A percentile compares a stretch with the other conserved stretches of the same genome.
These are phyloP conservation scores for Secale cereale DNA, from an alignment of 176 grass and related monocot genomes.

Conservation along the genomic window DNA sequence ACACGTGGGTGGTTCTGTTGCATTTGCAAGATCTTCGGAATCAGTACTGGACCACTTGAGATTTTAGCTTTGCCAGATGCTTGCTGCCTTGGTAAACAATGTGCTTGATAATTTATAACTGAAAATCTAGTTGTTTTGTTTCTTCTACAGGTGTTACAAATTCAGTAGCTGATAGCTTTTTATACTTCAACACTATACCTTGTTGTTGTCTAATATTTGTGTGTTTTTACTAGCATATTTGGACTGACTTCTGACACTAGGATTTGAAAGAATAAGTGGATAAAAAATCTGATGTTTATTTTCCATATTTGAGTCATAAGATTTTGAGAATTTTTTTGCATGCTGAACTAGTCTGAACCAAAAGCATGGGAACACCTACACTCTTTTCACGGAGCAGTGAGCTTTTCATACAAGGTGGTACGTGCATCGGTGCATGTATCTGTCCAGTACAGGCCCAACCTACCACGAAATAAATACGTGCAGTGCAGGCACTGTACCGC, in stretches of 20 bases:
- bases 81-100: neutral
- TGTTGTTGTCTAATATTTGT: neutral
- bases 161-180: neutral
- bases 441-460: neutral
- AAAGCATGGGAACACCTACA: neutral
- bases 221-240: neutral
- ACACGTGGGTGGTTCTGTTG: neutral
- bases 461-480: neutral
- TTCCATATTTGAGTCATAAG: neutral
- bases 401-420: neutral
- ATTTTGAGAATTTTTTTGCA: neutral
- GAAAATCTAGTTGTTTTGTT: neutral
- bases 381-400: neutral
- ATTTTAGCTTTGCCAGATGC: neutral
- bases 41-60: neutral
- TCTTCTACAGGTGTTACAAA: neutral
- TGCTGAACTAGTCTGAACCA: neutral
- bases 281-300: neutral
- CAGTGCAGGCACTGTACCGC: neutral
- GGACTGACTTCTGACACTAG: neutral
- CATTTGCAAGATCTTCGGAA: neutral
- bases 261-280: neutral
- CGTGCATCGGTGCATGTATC: neutral
- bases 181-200: neutral
- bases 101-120: no score